Conservation (phyloP, 768 basidiomycete species). For the Suillus lakei region DNA sequence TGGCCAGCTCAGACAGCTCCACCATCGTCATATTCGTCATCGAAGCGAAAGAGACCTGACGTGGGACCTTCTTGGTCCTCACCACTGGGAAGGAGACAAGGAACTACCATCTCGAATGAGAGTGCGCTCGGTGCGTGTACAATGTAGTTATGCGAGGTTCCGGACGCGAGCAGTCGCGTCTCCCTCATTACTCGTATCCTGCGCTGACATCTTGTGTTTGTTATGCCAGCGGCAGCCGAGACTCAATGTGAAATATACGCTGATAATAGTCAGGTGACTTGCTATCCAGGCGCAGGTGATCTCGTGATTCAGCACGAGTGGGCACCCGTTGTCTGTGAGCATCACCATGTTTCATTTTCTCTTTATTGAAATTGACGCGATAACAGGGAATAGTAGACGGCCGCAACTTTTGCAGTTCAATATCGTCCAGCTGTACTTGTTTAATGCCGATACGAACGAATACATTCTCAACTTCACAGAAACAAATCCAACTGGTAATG, state of each 20-base stretch:
- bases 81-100: constrained; percentile 26
- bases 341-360: constrained; percentile 15
- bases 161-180: constrained; percentile 13
- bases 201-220: constrained; percentile 17
- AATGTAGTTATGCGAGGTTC: constrained; percentile 12
- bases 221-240: constrained; percentile 42
- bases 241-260: constrained; percentile 56
- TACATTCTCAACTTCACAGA: constrained; percentile 51
- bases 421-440: constrained; percentile 77
- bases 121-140: constrained; percentile 30
- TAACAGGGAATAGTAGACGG: constrained; percentile 73
- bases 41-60: constrained; percentile 40
- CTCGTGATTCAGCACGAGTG: constrained; percentile 74
- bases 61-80: constrained; percentile 22
- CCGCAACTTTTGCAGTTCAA: constrained; percentile 68
- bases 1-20: constrained; percentile 51
- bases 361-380: constrained; percentile 18
- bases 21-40: constrained; percentile 35
- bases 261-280: constrained; percentile 77
- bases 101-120: constrained; percentile 29
- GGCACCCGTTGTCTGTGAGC: constrained; percentile 82
- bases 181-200: constrained; percentile 8
- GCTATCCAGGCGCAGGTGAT: constrained; percentile 66
- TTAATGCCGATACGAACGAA: constrained; percentile 67
- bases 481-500: constrained; percentile 55